A percentile compares a stretch with the other conserved stretches of the same genome.
Evolutionary conservation across 1,139 yeast genomes (phyloP).

Genomic region (Tardiomyces blankii): DNA sequence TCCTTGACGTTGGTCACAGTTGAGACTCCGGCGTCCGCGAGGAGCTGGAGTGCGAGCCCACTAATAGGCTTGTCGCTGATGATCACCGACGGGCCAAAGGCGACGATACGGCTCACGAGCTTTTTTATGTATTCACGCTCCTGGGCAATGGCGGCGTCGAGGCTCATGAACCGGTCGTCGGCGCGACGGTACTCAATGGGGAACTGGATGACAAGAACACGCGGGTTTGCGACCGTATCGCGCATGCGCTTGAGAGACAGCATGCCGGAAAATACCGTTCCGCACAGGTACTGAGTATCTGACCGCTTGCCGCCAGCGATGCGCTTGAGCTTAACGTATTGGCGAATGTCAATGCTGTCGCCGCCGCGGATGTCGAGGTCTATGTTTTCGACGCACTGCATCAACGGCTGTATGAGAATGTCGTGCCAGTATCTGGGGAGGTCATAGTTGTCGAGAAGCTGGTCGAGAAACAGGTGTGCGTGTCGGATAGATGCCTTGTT

Average conservation of each 20-base stretch:
- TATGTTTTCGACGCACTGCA: conserved; percentile 35
- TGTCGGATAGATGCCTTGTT: conserved; percentile 33
- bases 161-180: conserved; percentile 59
- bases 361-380: conserved; percentile 48
- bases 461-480: conserved; percentile 39
- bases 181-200: conserved; percentile 72
- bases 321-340: conserved; percentile 77
- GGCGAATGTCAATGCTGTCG: conserved; percentile 75
- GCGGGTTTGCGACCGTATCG: conserved; percentile 47
- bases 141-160: conserved; percentile 79
- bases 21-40: conserved; percentile 65
- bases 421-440: conserved; percentile 41
- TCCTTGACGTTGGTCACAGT: conserved; percentile 76
- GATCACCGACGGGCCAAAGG: conserved; percentile 69
- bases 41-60: conserved; percentile 64
- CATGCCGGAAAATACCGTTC: conserved; percentile 75
- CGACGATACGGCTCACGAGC: conserved; percentile 65
- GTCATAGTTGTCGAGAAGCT: conserved; percentile 60
- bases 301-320: conserved; percentile 58
- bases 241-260: conserved; percentile 81
- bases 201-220: conserved; percentile 73
- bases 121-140: conserved; percentile 78
- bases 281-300: conserved; percentile 58
- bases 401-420: conserved; percentile 36
- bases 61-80: conserved; percentile 75